These are phyloP conservation scores for Aphanomyces stellatus DNA, from an alignment of 352 stramenopile genomes.

Conservation along the genomic window DNA sequence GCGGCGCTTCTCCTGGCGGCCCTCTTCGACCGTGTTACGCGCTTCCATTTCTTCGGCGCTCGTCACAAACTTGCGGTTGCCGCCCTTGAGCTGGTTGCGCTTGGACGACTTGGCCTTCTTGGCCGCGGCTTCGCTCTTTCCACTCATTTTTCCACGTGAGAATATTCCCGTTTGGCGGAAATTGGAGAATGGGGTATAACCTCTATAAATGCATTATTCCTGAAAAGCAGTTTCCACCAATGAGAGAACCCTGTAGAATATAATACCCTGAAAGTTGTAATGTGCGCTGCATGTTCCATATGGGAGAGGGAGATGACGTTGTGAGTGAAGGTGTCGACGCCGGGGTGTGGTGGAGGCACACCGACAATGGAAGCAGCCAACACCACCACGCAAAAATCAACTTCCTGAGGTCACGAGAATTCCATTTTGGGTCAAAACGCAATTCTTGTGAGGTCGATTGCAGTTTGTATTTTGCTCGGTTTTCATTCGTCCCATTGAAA, in stretches of 20 bases:
- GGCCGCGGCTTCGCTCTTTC: constrained; percentile 12
- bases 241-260: background rate
- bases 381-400: no score
- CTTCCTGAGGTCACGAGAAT: no score
- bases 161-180: background rate
- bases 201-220: constrained; percentile 1
- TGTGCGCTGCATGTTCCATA: background rate
- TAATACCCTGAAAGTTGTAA: background rate
- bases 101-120: constrained; percentile 19
- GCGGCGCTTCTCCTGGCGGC: constrained; percentile 61
- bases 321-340: background rate
- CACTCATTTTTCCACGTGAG: constrained; percentile 17
- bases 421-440: no score
- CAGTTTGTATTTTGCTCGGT: no score
- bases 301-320: no score
- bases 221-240: background rate
- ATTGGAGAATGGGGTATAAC: constrained; percentile 4
- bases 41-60: constrained; percentile 75
- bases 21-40: constrained; percentile 61
- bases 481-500: no score
- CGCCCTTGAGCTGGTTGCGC: constrained; percentile 38
- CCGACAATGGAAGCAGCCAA: no score
- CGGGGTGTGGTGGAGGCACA: no score
- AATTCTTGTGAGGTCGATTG: no score
- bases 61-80: constrained; percentile 66